Conservation (phyloP, 2,329 filamentous ascomycete species). For the Ceratocystis variospora region DNA sequence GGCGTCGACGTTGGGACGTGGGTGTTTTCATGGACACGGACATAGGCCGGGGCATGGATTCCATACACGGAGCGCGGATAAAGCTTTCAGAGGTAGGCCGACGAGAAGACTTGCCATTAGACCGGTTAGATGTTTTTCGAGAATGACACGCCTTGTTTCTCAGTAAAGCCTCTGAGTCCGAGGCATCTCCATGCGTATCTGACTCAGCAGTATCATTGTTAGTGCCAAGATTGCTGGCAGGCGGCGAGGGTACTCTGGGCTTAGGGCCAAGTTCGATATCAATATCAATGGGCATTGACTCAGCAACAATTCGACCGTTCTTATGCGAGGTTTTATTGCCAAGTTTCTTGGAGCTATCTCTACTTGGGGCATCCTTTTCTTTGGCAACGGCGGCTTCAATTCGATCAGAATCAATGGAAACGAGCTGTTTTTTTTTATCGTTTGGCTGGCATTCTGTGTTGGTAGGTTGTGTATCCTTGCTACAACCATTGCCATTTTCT, state of each 20-base stretch:
- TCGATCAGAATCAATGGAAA: neutral
- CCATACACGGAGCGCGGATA: neutral
- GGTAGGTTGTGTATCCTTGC: neutral
- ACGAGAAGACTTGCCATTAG: conserved; percentile 6
- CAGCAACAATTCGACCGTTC: neutral
- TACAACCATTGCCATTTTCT: neutral
- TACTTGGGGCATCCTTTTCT: neutral
- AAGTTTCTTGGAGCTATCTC: neutral
- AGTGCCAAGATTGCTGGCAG: neutral
- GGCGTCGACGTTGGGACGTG: conserved; percentile 11
- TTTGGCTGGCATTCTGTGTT: neutral
- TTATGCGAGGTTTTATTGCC: conserved; percentile 4
- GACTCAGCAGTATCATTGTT: neutral
- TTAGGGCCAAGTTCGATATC: neutral
- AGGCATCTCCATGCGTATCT: neutral
- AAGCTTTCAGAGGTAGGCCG: conserved; percentile 8
- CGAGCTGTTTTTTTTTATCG: conserved; percentile 1
- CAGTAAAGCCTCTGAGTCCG: conserved; percentile 8
- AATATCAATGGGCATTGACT: neutral
- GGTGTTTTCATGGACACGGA: conserved; percentile 5
- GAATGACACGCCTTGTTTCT: conserved; percentile 6
- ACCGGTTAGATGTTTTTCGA: conserved; percentile 14
- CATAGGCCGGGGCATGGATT: neutral
- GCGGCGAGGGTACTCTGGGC: conserved; percentile 13
- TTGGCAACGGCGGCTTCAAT: neutral